phyloP scores from a whole-genome alignment of 2,329 filamentous ascomycete genomes.

The Diplodia intermedia region DNA sequence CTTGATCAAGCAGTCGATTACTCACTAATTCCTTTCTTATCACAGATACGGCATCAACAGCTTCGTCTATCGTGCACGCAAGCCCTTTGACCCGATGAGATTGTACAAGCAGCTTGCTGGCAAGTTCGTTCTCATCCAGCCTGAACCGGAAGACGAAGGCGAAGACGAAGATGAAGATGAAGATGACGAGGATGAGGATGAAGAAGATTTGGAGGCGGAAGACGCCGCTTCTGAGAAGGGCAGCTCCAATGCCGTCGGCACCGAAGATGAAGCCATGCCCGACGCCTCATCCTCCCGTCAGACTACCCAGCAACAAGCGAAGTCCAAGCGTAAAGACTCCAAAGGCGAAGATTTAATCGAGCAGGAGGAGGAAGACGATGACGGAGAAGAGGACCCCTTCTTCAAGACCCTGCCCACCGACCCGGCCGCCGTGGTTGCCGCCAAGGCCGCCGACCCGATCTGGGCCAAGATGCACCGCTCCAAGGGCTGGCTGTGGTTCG shows the following conservation, averaged over 20 bases:
- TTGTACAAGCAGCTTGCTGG: constrained; percentile 52
- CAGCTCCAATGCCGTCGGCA: neutral
- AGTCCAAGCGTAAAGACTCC: constrained; percentile 21
- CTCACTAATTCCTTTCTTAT: neutral
- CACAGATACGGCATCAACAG: constrained; percentile 70
- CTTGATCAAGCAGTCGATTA: too few relatives aligned
- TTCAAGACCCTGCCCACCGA: constrained; percentile 33
- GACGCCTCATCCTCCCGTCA: neutral
- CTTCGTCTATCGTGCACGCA: constrained; percentile 69
- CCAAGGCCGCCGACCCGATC: constrained; percentile 61
- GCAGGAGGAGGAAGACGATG: constrained; percentile 38
- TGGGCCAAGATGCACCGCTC: constrained; percentile 66
- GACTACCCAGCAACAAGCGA: neutral
- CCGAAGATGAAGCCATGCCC: constrained; percentile 35
- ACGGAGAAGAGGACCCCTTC: constrained; percentile 41
- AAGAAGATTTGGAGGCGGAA: constrained; percentile 39
- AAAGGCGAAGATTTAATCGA: constrained; percentile 37
- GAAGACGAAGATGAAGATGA: constrained; percentile 37
- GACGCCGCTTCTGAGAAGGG: constrained; percentile 33
- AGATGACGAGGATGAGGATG: constrained; percentile 31
- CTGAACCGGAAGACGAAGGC: constrained; percentile 45
- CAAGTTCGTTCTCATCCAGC: constrained; percentile 53
- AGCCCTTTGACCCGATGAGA: constrained; percentile 52
- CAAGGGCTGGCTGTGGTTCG: constrained; percentile 68
- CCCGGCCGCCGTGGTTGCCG: constrained; percentile 54